Base-by-base conservation (phyloP, 306 rosid species). In the Prunus armeniaca region DNA sequence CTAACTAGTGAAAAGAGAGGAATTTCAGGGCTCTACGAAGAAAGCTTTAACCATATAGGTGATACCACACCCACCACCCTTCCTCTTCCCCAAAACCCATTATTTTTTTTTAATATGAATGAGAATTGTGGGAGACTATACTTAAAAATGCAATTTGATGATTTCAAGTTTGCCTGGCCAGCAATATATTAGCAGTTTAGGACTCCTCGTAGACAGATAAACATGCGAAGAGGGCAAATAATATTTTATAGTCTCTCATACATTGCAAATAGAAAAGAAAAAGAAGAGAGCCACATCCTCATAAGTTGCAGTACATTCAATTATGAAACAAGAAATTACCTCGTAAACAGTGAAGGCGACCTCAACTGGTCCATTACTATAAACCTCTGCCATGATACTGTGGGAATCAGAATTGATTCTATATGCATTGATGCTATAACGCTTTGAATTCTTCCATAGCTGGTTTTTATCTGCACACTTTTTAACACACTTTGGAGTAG, bases 281-380 rank as follows among this genome's bases (percentile, higher is more conserved):
- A 58, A 24, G 17, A 58, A 58, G 24, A 13, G 43, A 62, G n/a
- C 41, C 13, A 27, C 9, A 41, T 15, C 28, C 8, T 3, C 67
- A 28, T 27, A 62, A 58, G 13, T 28, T 62, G 67, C 67, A 27
- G 43, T 13, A 32, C 43, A 38, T 28, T 70, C 8, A 20, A 32
- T 45, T 13, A 41, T 32, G 24, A 62, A 69, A 13, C 71, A 81
- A 84, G 76, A 70, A 73, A 67, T 83, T 87, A 89, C 98, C 97
- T 90, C 97, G 65, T 81, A 95, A 79, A 95, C 98, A 4, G 93
- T 92, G 84, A 95, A 95, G 60, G 86, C 68, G 2, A 95, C 98
- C 80, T 95, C 97, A 71, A 92, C 98, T 14, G 98, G 98, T 60
- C 98, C 98, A 20, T 95, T 90, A 75, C 84, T 85, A 62, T 92